A percentile compares a stretch with the other conserved stretches of the same genome.
These are phyloP conservation scores for Drosera spatulata DNA, from an alignment of 179 eudicot species.

Conservation along the genomic window DNA sequence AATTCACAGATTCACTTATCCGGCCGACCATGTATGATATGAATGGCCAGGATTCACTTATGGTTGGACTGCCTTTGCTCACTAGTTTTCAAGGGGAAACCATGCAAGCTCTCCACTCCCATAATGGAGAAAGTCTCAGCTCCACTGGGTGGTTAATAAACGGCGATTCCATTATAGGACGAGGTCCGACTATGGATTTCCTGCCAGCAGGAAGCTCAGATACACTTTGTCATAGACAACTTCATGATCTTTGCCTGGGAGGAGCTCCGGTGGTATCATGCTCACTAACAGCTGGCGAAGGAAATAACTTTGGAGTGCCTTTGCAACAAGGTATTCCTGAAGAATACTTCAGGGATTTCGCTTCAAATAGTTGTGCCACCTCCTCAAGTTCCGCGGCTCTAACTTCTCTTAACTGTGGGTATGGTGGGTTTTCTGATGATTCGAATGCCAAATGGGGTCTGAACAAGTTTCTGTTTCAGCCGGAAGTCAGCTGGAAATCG, in stretches of 20 bases:
- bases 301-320: constrained; percentile 11
- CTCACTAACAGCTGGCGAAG: constrained; percentile 13
- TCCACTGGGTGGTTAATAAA: constrained; percentile 1
- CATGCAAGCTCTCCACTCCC: constrained; percentile 11
- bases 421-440: constrained; percentile 22
- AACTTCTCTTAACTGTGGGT: constrained; percentile 17
- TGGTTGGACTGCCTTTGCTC: constrained; percentile 29
- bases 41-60: constrained; percentile 21
- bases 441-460: constrained; percentile 35
- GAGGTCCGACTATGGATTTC: constrained; percentile 5
- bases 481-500: constrained; percentile 24
- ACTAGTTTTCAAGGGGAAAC: constrained; percentile 24
- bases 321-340: constrained; percentile 17
- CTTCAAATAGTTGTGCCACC: constrained; percentile 18
- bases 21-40: constrained; percentile 16
- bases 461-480: constrained; percentile 17
- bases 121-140: constrained; percentile 5
- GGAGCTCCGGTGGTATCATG: constrained; percentile 19
- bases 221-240: constrained; percentile 9
- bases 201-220: constrained; percentile 1
- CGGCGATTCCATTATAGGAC: constrained; percentile 5
- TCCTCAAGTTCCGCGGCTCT: constrained; percentile 21
- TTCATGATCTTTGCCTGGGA: constrained; percentile 18
- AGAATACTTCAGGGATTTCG: constrained; percentile 15
- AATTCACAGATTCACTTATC: constrained; percentile 15